Base-by-base conservation (phyloP, 2,329 filamentous ascomycete genomes). In the Hymenoscyphus fructigenus region DNA sequence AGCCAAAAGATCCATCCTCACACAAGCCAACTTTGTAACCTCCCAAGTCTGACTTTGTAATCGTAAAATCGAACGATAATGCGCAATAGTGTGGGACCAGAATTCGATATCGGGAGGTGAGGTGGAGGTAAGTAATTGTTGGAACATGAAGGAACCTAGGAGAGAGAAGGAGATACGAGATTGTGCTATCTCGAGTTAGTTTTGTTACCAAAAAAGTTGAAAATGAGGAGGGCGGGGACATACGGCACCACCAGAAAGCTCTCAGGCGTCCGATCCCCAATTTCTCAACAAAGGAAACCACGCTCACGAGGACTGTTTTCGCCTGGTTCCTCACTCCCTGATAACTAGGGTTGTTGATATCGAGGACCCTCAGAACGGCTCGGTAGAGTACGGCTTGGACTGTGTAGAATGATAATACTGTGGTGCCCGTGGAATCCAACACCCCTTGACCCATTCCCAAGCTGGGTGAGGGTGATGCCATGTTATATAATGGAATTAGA, bases 211-310 rank as follows among this genome's bases (percentile, higher is more conserved):
- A 15, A 36, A 32, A 17, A 9, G 23, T n/a, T n/a, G 9, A 36
- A 44, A n/a, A 14, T 15, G n/a, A 41, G 20, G 15, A 28, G 20
- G 50, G 44, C 9, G 56, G 9, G 14, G 6, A 70, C 69, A 61
- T 68, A 71, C 70, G 71, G 68, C 65, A 69, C 71, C 71, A 73
- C 71, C 71, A 73, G 57, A 73, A 73, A 28, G 69, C 70, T 29
- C 68, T 56, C 44, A 72, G 41, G 5, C 67, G 55, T 23, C 63
- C 65, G 7, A 73, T 65, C 26, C 64, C 66, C 55, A 73, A 59
- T 50, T 70, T 70, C 60, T 72, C 71, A n/a, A 71, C 57, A 28
- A 73, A 71, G 5, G 50, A 29, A 4, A 71, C 64, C 12, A 73
- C 61, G 26, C 64, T 65, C 4, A 66, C 26, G 5, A 72, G 6